Base-by-base conservation (phyloP, 345 rosid genomes). In the Physaria fendleri region DNA sequence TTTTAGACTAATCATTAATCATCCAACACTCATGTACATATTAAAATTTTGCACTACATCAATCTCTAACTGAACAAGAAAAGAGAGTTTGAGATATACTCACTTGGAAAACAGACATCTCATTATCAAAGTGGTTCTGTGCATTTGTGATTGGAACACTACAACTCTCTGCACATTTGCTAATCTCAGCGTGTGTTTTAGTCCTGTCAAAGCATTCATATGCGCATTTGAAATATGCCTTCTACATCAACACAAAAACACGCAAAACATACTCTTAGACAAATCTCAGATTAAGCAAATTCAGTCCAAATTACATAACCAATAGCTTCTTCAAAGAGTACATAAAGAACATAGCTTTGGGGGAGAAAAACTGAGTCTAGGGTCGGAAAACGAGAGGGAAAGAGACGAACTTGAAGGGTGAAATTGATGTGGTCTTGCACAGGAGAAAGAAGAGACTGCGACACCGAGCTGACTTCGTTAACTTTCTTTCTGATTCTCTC, bases 161-260 rank as follows among this genome's bases (percentile, higher is more conserved):
- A 64, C 96, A 92, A 71, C 76, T 56, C 55, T 92, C 93, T 4
- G 83, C 96, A 25, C 98, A 92, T 34, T n/a, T 58, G 61, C 82
- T 74, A 18, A 92, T 82, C 74, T 85, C 95, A 64, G 80, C 76
- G 62, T 91, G 88, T 50, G 73, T 80, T 62, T 84, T 77, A 39
- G 74, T 77, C 72, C 87, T 72, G 64, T 92, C 98, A 65, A 88
- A 88, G 79, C 98, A 92, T 49, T 88, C 93, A 11, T 88, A 78
- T 1, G 96, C 98, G 53, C 98, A 92, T 34, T 84, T 92, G 84
- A 92, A 88, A 65, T 92, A 92, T 0, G 90, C 93, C 77, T 80
- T 82, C 96, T 88, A 79, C 83, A 78, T 1, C 30, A 69, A 34
- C 23, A 32, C 51, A 46, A 46, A 28, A 54, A 4, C 6, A 42